These are phyloP conservation scores for Mrakia blollopis DNA, from an alignment of 768 basidiomycete genomes.

Conservation along the genomic window DNA sequence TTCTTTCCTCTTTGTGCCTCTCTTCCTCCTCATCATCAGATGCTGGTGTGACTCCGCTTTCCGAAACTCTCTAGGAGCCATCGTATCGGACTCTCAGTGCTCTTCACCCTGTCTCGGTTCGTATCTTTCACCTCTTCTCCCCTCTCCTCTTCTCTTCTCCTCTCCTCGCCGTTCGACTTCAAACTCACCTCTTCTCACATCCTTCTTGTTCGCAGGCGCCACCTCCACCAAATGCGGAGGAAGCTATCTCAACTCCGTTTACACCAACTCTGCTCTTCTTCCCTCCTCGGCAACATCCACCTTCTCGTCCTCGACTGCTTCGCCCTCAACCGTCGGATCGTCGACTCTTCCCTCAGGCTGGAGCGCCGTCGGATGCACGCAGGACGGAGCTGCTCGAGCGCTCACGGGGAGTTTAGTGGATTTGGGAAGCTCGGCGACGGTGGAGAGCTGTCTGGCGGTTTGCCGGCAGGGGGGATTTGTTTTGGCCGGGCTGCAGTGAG, in stretches of 20 bases:
- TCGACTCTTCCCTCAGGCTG: conserved; percentile 4
- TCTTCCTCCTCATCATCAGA: too few species aligned
- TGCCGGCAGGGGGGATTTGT: neutral
- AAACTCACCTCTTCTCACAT: too few species aligned
- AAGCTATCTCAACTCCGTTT: neutral
- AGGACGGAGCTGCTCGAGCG: neutral
- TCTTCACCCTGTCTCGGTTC: neutral
- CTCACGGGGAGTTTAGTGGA: neutral
- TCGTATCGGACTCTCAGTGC: conserved; percentile 2
- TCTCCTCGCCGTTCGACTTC: neutral
- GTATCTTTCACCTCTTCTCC: neutral
- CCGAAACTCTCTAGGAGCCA: neutral
- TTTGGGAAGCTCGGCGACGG: neutral
- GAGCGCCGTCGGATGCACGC: conserved; percentile 2
- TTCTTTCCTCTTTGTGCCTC: neutral
- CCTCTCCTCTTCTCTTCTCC: neutral
- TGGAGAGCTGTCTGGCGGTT: neutral
- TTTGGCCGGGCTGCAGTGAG: neutral
- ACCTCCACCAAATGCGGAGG: conserved; percentile 4
- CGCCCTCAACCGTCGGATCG: neutral
- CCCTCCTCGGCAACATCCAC: neutral
- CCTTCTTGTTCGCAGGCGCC: neutral
- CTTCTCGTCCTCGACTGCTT: neutral
- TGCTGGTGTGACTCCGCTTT: conserved; percentile 15
- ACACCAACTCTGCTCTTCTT: neutral